A percentile compares a stretch with the other conserved stretches of the same genome.
Conservation (phyloP, 208 protist species). For the Leishmania guyanensis region DNA sequence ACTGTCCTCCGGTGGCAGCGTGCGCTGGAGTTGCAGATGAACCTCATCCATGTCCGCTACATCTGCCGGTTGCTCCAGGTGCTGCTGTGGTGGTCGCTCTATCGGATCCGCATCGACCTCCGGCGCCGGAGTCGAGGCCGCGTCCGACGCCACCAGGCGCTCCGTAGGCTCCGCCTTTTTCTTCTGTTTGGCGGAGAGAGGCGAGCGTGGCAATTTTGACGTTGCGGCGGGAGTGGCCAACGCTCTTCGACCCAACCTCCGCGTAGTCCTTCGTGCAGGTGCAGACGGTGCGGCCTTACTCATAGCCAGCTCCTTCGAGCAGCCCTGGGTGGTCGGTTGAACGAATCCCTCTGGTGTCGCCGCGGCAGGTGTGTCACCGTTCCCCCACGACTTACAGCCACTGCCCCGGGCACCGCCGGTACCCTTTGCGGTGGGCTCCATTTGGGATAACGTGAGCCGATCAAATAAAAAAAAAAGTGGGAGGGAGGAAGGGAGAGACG, state of each 20-base stretch:
- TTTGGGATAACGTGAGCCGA: neutral
- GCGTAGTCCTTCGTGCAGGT: neutral
- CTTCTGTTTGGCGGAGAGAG: neutral
- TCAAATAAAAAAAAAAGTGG: neutral
- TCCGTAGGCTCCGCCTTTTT: neutral
- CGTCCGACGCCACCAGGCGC: neutral
- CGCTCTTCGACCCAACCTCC: neutral
- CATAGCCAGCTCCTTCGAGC: neutral
- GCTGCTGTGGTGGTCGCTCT: neutral
- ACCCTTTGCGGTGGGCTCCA: neutral
- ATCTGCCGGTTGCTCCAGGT: neutral
- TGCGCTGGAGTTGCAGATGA: neutral
- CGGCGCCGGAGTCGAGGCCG: neutral
- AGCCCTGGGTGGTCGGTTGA: too few species aligned
- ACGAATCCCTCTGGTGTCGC: neutral
- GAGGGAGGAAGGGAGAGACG: neutral
- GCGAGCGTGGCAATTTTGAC: neutral
- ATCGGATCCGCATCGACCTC: too few species aligned
- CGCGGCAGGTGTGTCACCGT: neutral
- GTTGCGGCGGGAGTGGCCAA: neutral
- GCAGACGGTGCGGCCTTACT: neutral
- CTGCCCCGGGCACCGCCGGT: neutral
- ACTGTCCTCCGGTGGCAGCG: slow-evolving; percentile 4
- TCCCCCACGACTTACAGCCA: neutral
- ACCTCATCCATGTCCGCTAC: neutral